A percentile compares a stretch with the other conserved stretches of the same genome.
phyloP scores from a whole-genome alignment of 441 rosid species.

The Corymbia citriodora region DNA sequence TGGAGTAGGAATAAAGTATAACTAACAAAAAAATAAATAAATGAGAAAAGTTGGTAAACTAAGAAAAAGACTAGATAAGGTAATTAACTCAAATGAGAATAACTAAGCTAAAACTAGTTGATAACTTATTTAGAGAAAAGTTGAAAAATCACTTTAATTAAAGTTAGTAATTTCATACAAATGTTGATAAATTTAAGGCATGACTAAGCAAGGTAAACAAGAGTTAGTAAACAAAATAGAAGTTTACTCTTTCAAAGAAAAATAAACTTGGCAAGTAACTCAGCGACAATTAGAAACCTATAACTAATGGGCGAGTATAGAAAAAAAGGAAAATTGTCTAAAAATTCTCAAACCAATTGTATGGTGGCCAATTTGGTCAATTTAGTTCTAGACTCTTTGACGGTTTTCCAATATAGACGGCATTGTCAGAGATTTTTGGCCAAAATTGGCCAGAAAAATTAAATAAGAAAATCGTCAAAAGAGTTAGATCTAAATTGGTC shows the following conservation, averaged over 20 bases:
- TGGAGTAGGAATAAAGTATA: too few relatives aligned
- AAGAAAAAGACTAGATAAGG: background rate
- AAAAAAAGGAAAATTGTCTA: background rate
- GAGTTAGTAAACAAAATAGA: too few relatives aligned
- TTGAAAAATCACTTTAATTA: background rate
- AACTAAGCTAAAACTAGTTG: background rate
- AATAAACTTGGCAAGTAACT: background rate
- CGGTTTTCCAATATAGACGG: background rate
- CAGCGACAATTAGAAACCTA: background rate
- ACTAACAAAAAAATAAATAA: too few relatives aligned
- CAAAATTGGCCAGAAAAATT: background rate
- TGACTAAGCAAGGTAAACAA: background rate
- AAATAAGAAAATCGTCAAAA: background rate
- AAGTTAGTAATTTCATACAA: background rate
- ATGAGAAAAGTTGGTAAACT: background rate
- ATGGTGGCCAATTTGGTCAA: too few relatives aligned
- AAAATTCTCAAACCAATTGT: background rate
- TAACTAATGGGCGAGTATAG: background rate
- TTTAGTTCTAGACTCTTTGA: background rate
- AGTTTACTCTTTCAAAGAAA: too few relatives aligned
- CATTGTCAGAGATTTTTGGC: rapidly evolving
- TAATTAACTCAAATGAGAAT: background rate
- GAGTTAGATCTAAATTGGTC: background rate
- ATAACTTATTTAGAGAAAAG: background rate
- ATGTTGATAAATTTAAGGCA: too few relatives aligned